These are phyloP conservation scores for Kickxella alabastrina DNA, from an alignment of 192 early-diverging fungal species.

Conservation along the genomic window DNA sequence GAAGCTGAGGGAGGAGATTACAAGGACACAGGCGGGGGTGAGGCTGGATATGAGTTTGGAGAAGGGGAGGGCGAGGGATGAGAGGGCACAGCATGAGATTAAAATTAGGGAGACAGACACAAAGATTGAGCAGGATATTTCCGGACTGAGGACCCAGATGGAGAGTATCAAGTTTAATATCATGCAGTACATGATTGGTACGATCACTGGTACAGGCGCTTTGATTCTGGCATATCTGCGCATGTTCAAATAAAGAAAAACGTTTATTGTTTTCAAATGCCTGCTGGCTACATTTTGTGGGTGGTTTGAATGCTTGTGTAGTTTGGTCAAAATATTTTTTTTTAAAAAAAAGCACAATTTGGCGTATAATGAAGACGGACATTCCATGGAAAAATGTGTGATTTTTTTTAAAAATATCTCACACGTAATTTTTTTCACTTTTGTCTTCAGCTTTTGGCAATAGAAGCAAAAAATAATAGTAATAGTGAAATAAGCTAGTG, in stretches of 20 bases:
- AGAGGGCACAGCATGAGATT: constrained; percentile 75
- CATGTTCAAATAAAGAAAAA: constrained; percentile 45
- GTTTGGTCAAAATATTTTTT: too few relatives aligned
- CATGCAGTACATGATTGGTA: constrained; percentile 77
- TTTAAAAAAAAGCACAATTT: not conserved
- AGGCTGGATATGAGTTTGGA: constrained; percentile 85
- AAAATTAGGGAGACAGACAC: constrained; percentile 83
- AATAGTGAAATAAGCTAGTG: too few relatives aligned
- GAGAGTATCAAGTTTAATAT: constrained; percentile 85
- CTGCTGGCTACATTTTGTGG: not conserved
- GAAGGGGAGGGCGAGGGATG: constrained; percentile 84
- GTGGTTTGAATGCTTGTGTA: not conserved
- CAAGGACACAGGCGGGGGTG: constrained; percentile 77
- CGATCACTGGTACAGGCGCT: constrained; percentile 80
- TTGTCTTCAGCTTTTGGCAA: too few relatives aligned
- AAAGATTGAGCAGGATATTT: constrained; percentile 85
- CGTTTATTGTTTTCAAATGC: too few relatives aligned
- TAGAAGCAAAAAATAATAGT: too few relatives aligned
- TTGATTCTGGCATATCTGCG: constrained; percentile 60
- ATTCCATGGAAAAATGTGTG: too few relatives aligned
- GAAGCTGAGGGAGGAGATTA: constrained; percentile 77
- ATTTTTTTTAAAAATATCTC: too few relatives aligned
- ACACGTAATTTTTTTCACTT: too few relatives aligned
- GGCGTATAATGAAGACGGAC: too few relatives aligned
- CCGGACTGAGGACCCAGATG: constrained; percentile 74